phyloP scores from a whole-genome alignment of 1,284 basidiomycete genomes.

The Marasmius fiardii region DNA sequence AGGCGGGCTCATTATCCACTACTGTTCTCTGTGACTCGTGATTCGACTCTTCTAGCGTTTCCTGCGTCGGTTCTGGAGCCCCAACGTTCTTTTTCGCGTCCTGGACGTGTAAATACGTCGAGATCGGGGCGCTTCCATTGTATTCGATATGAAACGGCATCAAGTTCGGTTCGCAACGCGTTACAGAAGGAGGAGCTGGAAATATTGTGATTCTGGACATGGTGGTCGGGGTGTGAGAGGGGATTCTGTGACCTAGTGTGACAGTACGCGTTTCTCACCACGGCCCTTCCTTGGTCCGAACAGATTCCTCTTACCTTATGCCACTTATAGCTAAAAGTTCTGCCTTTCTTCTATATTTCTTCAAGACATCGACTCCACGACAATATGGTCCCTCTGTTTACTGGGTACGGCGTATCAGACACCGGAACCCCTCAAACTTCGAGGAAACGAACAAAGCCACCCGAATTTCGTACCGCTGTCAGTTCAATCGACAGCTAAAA shows the following conservation, averaged over 20 bases:
- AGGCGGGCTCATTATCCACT: not conserved
- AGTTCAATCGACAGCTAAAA: no score
- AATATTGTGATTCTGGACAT: constrained; percentile 3
- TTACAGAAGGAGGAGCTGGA: constrained; percentile 19
- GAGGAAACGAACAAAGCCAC: no score
- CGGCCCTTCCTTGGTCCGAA: no score
- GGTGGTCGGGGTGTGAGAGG: not conserved
- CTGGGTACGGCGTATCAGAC: no score
- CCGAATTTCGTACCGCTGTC: no score
- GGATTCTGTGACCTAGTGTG: not conserved
- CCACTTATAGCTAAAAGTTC: no score
- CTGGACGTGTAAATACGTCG: constrained; percentile 64
- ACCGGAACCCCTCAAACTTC: no score
- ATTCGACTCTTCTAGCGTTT: not conserved
- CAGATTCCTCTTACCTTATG: no score
- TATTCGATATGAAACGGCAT: constrained; percentile 80
- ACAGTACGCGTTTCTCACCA: not conserved
- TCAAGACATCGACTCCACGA: no score
- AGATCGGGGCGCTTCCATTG: constrained; percentile 66
- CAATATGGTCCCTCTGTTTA: no score
- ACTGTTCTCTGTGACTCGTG: not conserved
- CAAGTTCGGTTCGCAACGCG: constrained; percentile 50
- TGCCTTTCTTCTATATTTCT: no score
- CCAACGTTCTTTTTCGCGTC: constrained; percentile 35
- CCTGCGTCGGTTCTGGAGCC: constrained; percentile 19